Base-by-base conservation (phyloP, 2,329 filamentous ascomycete species). In the Diplodia sapinea region DNA sequence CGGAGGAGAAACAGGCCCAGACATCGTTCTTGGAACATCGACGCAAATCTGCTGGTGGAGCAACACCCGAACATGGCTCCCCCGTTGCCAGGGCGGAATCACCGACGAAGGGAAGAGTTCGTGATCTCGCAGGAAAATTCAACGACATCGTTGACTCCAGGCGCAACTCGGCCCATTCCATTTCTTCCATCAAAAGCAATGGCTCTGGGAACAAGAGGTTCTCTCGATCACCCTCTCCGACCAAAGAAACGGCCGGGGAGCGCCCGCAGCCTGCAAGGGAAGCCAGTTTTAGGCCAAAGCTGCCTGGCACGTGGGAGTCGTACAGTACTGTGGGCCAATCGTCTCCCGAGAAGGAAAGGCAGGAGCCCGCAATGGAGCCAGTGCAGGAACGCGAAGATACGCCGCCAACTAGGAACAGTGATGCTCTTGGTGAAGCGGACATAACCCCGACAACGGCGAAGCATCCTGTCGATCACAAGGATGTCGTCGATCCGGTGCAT, bases 271-370 rank as follows among this genome's bases (percentile, higher is more conserved):
- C 75, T 17, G 72, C 70, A 49, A 75, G 77, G 33, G 72, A 76
- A 56, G 73, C 73, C 52, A 83, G 81, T 69, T 86, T 86, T 71
- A 78, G 81, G 65, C 84, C 84, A 15, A 78, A 83, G 65, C 73
- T 86, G 38, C 84, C 84, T 49, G 84, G 84, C 26, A 82, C 82
- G 64, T 86, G 84, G 84, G 80, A 85, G 64, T 86, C 84, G 38
- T 83, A 79, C 68, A 80, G 80, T 7, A 80, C 78, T 11, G 74
- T 77, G 40, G 78, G 76, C 7, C 74, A 75, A n/a, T 72, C 70
- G 7, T 76, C 78, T 11, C 70, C 71, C 15, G 71, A 68, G 17
- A 74, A 76, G 23, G 67, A 69, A 43, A 77, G 79, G n/a, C 73
- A 69, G 29, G 67, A 68, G 29, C 63, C 57, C 3, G 54, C 59